phyloP scores from a whole-genome alignment of 2,329 filamentous ascomycete genomes.

The Paradendryphiella salina region DNA sequence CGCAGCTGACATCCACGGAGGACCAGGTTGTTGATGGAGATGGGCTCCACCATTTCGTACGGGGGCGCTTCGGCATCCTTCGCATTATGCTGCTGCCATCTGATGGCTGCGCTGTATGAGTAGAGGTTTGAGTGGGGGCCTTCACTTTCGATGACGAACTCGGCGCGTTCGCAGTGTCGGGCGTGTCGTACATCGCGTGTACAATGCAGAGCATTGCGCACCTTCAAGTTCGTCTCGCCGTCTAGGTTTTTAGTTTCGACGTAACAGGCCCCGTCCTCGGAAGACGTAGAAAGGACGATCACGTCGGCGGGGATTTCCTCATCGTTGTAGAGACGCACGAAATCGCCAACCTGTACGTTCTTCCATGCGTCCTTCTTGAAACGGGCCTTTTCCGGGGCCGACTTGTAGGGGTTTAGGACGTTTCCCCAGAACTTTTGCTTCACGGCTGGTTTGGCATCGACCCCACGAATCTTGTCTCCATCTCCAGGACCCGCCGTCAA shows the following conservation, averaged over 20 bases:
- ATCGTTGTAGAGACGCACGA: constrained; percentile 93
- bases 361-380: constrained; percentile 98
- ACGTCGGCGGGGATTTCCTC: constrained; percentile 94
- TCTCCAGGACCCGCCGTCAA: constrained; percentile 35
- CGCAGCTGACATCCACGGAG: constrained; percentile 90
- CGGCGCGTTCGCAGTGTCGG: constrained; percentile 84
- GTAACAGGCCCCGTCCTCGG: constrained; percentile 91
- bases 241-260: constrained; percentile 98
- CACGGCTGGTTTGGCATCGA: constrained; percentile 28
- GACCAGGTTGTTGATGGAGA: constrained; percentile 92
- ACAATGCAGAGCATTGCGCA: constrained; percentile 86
- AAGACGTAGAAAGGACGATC: constrained; percentile 88
- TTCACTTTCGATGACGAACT: constrained; percentile 90
- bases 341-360: constrained; percentile 91
- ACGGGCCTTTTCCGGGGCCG: constrained; percentile 69
- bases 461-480: constrained; percentile 33
- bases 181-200: constrained; percentile 83
- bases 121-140: constrained; percentile 91
- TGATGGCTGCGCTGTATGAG: constrained; percentile 86
- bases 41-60: constrained; percentile 84
- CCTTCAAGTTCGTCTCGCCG: constrained; percentile 96
- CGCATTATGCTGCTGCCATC: constrained; percentile 76
- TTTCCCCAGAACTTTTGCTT: constrained; percentile 63
- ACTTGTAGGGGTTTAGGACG: constrained; percentile 72
- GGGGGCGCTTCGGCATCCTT: constrained; percentile 64